Evolutionary conservation across 1,139 yeast species (phyloP), one percentile per base, ranked within the genome.

Genomic region (Zygosaccharomyces sapae): DNA sequence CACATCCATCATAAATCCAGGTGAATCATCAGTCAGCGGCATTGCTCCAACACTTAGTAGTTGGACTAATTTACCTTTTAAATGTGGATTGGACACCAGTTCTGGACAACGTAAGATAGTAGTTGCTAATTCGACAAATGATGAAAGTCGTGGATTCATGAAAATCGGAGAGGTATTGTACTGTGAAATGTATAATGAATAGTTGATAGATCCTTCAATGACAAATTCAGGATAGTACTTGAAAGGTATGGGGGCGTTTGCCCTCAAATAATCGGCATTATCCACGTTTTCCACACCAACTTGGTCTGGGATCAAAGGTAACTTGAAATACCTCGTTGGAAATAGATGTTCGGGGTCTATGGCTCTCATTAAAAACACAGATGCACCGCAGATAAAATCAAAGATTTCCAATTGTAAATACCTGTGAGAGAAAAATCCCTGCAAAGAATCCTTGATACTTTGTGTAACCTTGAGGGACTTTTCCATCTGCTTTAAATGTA

Each of bases 51-150:
- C 73, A 58, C 84, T 89, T 49, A 94, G 70, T 29, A 88, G 75
- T 63, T 92, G 96, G 22, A 88, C 85, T 46, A 92, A 70, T 59
- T 83, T 80, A 10, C 95, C 83, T 60, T 92, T 92, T 71, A 92
- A 75, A 70, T 92, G 97, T 0, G 98, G 98, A 62, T 92, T 94
- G 50, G 95, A 88, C 46, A 92, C 74, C 44, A 86, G 71, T 59
- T 84, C 90, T 0, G 96, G 92, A 63, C 95, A 86, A 63, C 96
- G 79, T 58, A 92, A 70, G 48, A 90, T 75, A 1, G 82, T 76
- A 13, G 88, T 80, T 3, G 85, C 73, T 62, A 88, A 83, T 55
- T 86, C 90, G 41, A 87, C 78, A 56, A 86, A 78, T n/a, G 74
- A 69, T 41, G 74, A 69, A 43, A 83, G 62, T 56, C 83, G 79